Evolutionary conservation across 306 rosid species (phyloP).

Genomic region (Malus asiatica): DNA sequence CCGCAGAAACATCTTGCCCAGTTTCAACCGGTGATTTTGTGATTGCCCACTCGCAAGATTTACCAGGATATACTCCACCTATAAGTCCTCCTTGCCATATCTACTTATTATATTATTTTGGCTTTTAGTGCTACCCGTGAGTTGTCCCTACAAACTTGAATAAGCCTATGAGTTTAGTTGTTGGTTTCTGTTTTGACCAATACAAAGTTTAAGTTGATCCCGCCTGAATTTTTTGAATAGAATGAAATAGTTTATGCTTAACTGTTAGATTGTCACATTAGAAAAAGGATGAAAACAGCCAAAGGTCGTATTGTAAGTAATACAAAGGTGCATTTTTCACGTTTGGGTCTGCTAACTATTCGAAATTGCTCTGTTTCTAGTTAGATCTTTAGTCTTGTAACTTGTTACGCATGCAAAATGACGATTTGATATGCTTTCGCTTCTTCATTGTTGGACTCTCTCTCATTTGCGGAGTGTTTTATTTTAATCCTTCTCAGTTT

Average conservation of each 20-base stretch:
- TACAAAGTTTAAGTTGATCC: background rate
- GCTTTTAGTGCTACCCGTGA: background rate
- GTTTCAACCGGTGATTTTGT: conserved; percentile 64
- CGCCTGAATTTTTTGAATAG: background rate
- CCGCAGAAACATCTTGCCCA: conserved; percentile 74
- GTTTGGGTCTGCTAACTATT: too few relatives aligned
- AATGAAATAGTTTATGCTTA: background rate
- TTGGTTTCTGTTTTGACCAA: background rate
- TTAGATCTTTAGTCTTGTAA: too few relatives aligned
- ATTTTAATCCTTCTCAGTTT: too few relatives aligned
- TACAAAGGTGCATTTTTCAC: background rate
- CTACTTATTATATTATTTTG: background rate
- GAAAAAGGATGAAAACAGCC: background rate
- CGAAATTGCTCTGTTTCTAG: too few relatives aligned
- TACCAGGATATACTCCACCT: conserved; percentile 76
- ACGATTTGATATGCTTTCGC: too few relatives aligned
- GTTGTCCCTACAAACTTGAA: background rate
- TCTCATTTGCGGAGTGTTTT: too few relatives aligned
- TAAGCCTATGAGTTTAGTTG: background rate
- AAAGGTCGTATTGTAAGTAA: too few relatives aligned
- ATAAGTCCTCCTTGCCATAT: conserved; percentile 44
- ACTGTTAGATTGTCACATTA: background rate
- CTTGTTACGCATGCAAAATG: too few relatives aligned
- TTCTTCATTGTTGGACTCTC: too few relatives aligned
- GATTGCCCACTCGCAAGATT: conserved; percentile 63